These are phyloP conservation scores for Pyrenophora seminiperda DNA, from an alignment of 2,329 filamentous ascomycete species.

Conservation along the genomic window DNA sequence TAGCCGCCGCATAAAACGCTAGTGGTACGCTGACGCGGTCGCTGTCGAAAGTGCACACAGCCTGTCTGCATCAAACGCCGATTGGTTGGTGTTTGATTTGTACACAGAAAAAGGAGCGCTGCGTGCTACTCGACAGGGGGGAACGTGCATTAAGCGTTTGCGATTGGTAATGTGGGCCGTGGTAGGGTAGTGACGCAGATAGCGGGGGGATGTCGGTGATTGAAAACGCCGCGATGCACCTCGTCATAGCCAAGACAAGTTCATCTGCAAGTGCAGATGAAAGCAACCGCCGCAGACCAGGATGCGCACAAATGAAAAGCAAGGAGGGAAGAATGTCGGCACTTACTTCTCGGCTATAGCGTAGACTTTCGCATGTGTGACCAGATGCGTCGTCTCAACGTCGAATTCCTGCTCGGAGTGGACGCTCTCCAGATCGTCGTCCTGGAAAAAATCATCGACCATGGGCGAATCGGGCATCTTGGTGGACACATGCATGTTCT, in stretches of 20 bases:
- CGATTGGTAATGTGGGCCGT: slow-evolving; percentile 32
- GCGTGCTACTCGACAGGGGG: slow-evolving; percentile 14
- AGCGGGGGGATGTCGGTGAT: slow-evolving; percentile 38
- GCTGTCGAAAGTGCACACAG: slow-evolving; percentile 17
- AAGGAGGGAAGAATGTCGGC: slow-evolving; percentile 18
- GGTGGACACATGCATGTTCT: slow-evolving; percentile 26
- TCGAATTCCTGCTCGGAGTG: slow-evolving; percentile 44
- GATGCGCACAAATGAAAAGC: slow-evolving; percentile 18
- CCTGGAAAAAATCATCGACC: slow-evolving; percentile 42
- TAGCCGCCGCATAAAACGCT: slow-evolving; percentile 5
- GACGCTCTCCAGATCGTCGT: slow-evolving; percentile 38
- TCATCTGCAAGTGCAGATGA: slow-evolving; percentile 11
- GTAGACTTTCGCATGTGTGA: slow-evolving; percentile 56
- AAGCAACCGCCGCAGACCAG: slow-evolving; percentile 17
- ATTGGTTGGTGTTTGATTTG: slow-evolving; percentile 26
- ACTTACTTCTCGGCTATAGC: slow-evolving; percentile 57
- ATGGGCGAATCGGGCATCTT: slow-evolving; percentile 42
- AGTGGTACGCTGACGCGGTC: slow-evolving; percentile 29
- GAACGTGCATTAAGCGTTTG: slow-evolving; percentile 11
- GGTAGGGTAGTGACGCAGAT: slow-evolving; percentile 34
- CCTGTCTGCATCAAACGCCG: slow-evolving; percentile 9
- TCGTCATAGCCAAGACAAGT: slow-evolving; percentile 21
- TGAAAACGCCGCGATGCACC: slow-evolving; percentile 26
- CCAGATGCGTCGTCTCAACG: slow-evolving; percentile 49
- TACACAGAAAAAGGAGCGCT: slow-evolving; percentile 7